These are phyloP conservation scores for Psophocarpus tetragonolobus DNA, from an alignment of 306 rosid species.

Conservation along the genomic window DNA sequence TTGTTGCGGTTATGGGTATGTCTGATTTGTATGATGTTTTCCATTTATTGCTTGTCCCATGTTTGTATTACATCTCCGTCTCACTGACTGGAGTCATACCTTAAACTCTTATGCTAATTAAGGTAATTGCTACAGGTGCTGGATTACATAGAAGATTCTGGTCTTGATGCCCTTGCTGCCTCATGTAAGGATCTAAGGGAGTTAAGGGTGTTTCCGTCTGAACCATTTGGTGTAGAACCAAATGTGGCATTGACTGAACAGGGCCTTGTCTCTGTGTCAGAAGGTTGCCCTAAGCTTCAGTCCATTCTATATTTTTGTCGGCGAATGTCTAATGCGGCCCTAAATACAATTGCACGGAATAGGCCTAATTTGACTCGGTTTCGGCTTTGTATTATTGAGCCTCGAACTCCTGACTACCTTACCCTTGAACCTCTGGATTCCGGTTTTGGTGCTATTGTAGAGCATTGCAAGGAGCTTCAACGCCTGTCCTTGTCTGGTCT, in stretches of 20 bases:
- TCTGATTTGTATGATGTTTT: neutral
- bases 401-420: conserved; percentile 68
- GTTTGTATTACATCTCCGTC: conserved; percentile 2
- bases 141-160: conserved; percentile 88
- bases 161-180: conserved; percentile 72
- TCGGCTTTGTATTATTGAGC: conserved; percentile 91
- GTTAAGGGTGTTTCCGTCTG: conserved; percentile 92
- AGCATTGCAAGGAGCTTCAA: conserved; percentile 85
- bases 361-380: conserved; percentile 83
- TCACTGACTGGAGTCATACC: neutral
- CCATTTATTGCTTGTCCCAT: neutral
- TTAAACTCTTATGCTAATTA: conserved; percentile 37
- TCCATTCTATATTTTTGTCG: conserved; percentile 94
- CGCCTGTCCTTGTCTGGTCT: conserved; percentile 93
- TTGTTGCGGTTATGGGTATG: conserved; percentile 85
- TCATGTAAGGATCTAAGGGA: conserved; percentile 85
- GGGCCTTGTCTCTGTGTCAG: conserved; percentile 85
- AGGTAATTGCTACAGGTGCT: conserved; percentile 61
- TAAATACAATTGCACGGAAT: conserved; percentile 73
- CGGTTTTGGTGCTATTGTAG: conserved; percentile 95
- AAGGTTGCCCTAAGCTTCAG: conserved; percentile 89
- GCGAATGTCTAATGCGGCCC: conserved; percentile 89
- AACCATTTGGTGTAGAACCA: conserved; percentile 70
- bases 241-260: conserved; percentile 78
- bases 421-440: conserved; percentile 69